Percentiles rank a stretch among this genome's conserved stretches.
phyloP scores from a whole-genome alignment of 768 basidiomycete genomes.

The Tylopilus vinaceipallidus region DNA sequence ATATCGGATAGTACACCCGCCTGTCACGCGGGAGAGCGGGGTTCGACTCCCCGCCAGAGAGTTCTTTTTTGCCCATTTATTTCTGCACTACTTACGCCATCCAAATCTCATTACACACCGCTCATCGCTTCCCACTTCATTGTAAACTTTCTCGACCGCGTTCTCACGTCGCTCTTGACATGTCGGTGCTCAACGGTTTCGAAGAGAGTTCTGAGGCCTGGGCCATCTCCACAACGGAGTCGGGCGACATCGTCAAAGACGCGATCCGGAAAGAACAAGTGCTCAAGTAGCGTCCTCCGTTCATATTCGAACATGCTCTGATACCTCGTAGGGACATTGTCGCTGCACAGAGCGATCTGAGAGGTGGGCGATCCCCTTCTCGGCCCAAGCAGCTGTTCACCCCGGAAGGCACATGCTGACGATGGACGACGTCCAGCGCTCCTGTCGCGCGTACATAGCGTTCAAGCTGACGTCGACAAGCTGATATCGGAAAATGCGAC shows the following conservation, averaged over 20 bases:
- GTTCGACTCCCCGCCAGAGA: slow-evolving; percentile 49
- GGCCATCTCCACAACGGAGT: slow-evolving; percentile 43
- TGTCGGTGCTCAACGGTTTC: slow-evolving; percentile 40
- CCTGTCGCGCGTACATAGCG: slow-evolving; percentile 65
- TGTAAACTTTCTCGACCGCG: too few species aligned
- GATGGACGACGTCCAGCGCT: too few species aligned
- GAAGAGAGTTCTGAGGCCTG: slow-evolving; percentile 47
- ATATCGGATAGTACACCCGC: slow-evolving; percentile 54
- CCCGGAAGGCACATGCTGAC: too few species aligned
- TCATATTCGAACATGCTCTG: not conserved
- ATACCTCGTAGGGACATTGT: slow-evolving; percentile 57
- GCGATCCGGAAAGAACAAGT: slow-evolving; percentile 75
- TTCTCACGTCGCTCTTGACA: slow-evolving; percentile 48
- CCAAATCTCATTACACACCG: too few species aligned
- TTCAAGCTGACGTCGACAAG: slow-evolving; percentile 81
- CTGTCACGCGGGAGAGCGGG: slow-evolving; percentile 47
- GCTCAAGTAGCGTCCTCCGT: slow-evolving; percentile 58
- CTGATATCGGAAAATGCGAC: slow-evolving; percentile 76
- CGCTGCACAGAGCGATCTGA: slow-evolving; percentile 74
- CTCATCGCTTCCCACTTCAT: too few species aligned
- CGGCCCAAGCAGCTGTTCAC: too few species aligned
- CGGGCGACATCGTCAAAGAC: slow-evolving; percentile 69
- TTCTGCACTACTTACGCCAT: too few species aligned
- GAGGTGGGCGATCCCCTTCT: slow-evolving; percentile 53
- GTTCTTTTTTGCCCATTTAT: too few species aligned